Conservation (phyloP, 192 early-diverging fungal genomes). For the Linderina pennispora region DNA sequence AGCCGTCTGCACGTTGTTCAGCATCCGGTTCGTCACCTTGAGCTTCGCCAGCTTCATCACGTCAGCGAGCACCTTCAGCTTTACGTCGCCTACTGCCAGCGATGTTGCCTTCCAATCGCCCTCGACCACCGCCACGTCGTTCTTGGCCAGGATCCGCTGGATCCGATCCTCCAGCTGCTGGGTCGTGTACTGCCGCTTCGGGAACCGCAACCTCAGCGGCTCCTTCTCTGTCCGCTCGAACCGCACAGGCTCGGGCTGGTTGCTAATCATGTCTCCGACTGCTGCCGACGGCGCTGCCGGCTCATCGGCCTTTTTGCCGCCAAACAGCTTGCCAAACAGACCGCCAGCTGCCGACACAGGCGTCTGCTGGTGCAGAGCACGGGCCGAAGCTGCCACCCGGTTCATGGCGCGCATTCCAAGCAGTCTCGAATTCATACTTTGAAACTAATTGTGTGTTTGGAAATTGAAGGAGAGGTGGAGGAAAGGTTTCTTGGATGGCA, state of each 20-base stretch:
- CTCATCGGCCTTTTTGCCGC: slow-evolving; percentile 7
- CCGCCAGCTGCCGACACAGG: slow-evolving; percentile 10
- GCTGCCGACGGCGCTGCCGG: not conserved
- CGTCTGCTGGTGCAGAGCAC: slow-evolving; percentile 21
- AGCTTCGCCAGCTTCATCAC: slow-evolving; percentile 27
- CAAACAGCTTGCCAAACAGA: slow-evolving; percentile 27
- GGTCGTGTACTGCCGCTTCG: slow-evolving; percentile 13
- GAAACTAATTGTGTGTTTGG: too few relatives aligned
- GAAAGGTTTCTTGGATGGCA: too few relatives aligned
- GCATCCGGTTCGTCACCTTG: slow-evolving; percentile 26
- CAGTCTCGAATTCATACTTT: too few relatives aligned
- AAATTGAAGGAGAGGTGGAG: too few relatives aligned
- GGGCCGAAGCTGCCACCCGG: not conserved
- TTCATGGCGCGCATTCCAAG: slow-evolving; percentile 3
- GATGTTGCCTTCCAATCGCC: slow-evolving; percentile 33
- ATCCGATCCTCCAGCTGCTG: slow-evolving; percentile 13
- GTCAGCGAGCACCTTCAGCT: slow-evolving; percentile 34
- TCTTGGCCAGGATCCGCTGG: slow-evolving; percentile 2
- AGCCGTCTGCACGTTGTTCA: slow-evolving; percentile 37
- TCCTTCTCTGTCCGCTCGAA: too few relatives aligned
- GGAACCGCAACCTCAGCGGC: slow-evolving; percentile 15
- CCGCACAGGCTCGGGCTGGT: too few relatives aligned
- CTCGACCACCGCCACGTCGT: slow-evolving; percentile 9
- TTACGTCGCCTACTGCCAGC: slow-evolving; percentile 15
- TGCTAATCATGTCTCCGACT: not conserved